Conservation (phyloP, 2,329 filamentous ascomycete species). For the Cucurbitaria berberidis region DNA sequence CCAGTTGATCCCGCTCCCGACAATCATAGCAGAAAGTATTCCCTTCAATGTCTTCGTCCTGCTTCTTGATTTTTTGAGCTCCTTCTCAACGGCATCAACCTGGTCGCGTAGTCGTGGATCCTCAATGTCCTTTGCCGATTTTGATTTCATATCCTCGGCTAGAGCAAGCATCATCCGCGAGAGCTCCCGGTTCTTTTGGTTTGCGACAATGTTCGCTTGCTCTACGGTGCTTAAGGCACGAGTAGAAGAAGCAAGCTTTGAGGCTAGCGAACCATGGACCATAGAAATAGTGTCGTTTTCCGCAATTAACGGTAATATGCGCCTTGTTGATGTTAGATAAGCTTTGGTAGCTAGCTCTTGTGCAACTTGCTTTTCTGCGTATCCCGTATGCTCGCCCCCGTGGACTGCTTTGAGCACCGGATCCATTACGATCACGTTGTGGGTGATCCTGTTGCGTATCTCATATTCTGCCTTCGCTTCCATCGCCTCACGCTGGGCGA, state of each 20-base stretch:
- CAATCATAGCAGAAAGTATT: slow-evolving; percentile 77
- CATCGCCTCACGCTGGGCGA: slow-evolving; percentile 69
- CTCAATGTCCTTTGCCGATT: slow-evolving; percentile 61
- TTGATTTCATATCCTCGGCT: slow-evolving; percentile 61
- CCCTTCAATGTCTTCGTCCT: slow-evolving; percentile 79
- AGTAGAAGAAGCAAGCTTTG: slow-evolving; percentile 58
- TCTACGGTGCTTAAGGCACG: slow-evolving; percentile 64
- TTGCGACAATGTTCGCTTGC: slow-evolving; percentile 62
- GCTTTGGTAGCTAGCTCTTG: background rate
- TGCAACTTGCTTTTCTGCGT: slow-evolving; percentile 68
- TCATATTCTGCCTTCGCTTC: slow-evolving; percentile 73
- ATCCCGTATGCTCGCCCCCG: slow-evolving; percentile 66
- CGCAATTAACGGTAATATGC: slow-evolving; percentile 70
- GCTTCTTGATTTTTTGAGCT: slow-evolving; percentile 67
- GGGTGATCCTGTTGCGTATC: slow-evolving; percentile 71
- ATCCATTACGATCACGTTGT: slow-evolving; percentile 72
- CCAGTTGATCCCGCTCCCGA: slow-evolving; percentile 85
- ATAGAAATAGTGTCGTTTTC: slow-evolving; percentile 72
- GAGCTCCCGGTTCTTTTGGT: slow-evolving; percentile 67
- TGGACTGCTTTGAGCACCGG: slow-evolving; percentile 81
- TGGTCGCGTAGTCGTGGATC: slow-evolving; percentile 62
- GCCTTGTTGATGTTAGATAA: slow-evolving; percentile 53
- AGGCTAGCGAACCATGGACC: slow-evolving; percentile 65
- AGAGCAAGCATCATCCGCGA: slow-evolving; percentile 69
- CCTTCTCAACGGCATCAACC: slow-evolving; percentile 63